Evolutionary conservation across 2,329 filamentous ascomycete genomes (phyloP), one percentile per base, ranked within the genome.

Genomic region (Leptographium galeiforme): DNA sequence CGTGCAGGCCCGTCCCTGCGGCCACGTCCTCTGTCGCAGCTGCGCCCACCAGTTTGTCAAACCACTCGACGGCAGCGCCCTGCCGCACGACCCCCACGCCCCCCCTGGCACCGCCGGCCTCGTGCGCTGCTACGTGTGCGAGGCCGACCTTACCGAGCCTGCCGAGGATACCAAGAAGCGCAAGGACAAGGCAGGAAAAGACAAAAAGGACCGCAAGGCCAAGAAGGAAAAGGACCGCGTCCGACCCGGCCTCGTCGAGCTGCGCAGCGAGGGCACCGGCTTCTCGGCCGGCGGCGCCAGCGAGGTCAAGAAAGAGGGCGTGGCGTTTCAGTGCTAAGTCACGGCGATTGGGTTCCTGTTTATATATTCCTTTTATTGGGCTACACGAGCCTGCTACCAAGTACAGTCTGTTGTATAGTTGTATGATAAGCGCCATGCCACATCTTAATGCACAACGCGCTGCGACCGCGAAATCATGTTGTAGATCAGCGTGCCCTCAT

Each of bases 231-330:
- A 79, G 60, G 76, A 81, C 39, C 79, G 72, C 51, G 75, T 85
- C 39, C 80, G 75, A 56, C 79, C 83, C 0, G 90, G 90, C 0
- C 64, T 96, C 38, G 83, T 96, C 4, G 81, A 86, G 63, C 77
- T 97, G 49, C 82, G 79, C 59, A 87, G 84, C 39, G 91, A 96
- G 61, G 91, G 91, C 0, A 97, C 91, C 0, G 91, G 91, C 0
- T 97, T 95, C 67, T 90, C 91, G 6, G 86, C 88, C 6, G 84
- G 85, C n/a, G 91, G 93, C 3, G 78, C 79, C 51, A 95, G 85
- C 63, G 79, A 87, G 61, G 89, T 94, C 16, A 85, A 86, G 68
- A 93, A 84, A 66, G 71, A 77, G 4, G 85, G 86, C 0, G 81
- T 94, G 18, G 56, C 57, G 2, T 61, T 61, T 38, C 60, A 61